Conservation (phyloP, 1,284 basidiomycete species). For the Trametes polyzona region DNA sequence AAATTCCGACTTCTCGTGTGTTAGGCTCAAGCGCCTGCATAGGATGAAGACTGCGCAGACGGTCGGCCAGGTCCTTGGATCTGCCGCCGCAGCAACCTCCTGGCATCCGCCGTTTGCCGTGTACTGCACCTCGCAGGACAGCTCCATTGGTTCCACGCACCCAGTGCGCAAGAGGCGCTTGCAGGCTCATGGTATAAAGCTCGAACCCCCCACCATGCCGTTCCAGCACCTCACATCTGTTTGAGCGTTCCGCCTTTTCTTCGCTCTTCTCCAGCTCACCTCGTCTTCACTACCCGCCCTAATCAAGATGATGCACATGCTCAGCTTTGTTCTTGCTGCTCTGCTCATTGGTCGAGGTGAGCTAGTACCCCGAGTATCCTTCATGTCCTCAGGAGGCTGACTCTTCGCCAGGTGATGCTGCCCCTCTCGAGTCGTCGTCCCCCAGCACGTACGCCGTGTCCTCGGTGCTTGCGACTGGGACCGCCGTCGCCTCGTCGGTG, state of each 20-base stretch:
- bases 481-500: neutral
- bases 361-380: no score
- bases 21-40: neutral
- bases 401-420: neutral
- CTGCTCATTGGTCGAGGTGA: neutral
- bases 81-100: neutral
- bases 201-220: neutral
- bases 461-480: neutral
- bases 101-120: neutral
- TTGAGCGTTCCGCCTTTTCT: neutral
- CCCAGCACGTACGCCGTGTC: neutral
- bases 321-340: neutral
- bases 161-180: neutral
- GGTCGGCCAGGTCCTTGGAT: neutral
- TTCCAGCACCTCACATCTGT: neutral
- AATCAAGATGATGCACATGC: neutral
- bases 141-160: neutral
- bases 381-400: neutral
- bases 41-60: neutral
- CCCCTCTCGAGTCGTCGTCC: neutral
- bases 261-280: neutral
- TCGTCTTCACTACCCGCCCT: neutral
- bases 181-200: neutral
- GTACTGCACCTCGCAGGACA: neutral
- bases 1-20: neutral